Conservation (phyloP, 2,329 filamentous ascomycete species). For the Clonostachys byssicola region DNA sequence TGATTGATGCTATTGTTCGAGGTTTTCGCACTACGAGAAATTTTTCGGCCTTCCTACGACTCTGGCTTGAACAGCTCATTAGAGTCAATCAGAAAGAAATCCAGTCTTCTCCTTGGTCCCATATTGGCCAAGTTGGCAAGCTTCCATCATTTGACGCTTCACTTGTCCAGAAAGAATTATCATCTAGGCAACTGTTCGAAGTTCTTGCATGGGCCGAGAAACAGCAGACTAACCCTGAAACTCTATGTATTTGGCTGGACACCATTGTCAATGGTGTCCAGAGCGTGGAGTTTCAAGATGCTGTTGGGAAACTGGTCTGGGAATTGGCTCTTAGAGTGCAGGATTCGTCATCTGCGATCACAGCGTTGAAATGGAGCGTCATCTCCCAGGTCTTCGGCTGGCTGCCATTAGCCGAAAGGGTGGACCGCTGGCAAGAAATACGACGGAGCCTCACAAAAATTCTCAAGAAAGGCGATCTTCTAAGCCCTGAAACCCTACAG, state of each 20-base stretch:
- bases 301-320: constrained; percentile 29
- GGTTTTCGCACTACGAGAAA: constrained; percentile 39
- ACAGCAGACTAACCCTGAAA: constrained; percentile 19
- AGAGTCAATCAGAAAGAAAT: constrained; percentile 21
- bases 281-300: constrained; percentile 35
- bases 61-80: constrained; percentile 40
- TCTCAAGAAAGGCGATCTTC: constrained; percentile 21
- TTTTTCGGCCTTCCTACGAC: constrained; percentile 37
- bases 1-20: constrained; percentile 35
- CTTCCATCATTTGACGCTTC: constrained; percentile 9
- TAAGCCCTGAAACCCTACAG: constrained; percentile 28
- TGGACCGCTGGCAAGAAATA: constrained; percentile 23
- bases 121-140: constrained; percentile 11
- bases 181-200: constrained; percentile 34
- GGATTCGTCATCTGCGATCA: constrained; percentile 18
- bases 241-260: constrained; percentile 35
- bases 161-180: constrained; percentile 36
- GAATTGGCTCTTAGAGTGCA: constrained; percentile 21
- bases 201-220: constrained; percentile 35
- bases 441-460: constrained; percentile 24
- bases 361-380: constrained; percentile 34
- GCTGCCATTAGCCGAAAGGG: constrained; percentile 18
- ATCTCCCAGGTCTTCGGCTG: constrained; percentile 28
- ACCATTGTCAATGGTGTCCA: constrained; percentile 34
- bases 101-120: constrained; percentile 24